phyloP scores from a whole-genome alignment of 345 rosid species.

The Linum tenue region DNA sequence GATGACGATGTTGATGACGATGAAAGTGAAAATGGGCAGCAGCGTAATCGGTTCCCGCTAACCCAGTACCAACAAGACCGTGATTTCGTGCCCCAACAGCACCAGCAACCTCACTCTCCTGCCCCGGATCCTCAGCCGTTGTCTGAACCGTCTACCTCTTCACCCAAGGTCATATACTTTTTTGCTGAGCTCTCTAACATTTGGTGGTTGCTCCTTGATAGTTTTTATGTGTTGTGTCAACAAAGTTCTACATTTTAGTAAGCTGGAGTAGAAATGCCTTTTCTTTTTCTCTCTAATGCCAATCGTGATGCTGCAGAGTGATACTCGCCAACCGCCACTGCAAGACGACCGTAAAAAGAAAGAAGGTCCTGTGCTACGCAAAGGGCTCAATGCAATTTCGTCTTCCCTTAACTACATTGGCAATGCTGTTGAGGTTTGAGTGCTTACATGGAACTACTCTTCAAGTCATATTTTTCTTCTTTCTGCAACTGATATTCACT shows the following conservation, averaged over 20 bases:
- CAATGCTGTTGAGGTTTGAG: constrained; percentile 27
- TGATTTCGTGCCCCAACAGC: constrained; percentile 5
- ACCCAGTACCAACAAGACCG: not conserved
- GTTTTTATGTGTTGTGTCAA: not conserved
- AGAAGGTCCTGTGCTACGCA: constrained; percentile 14
- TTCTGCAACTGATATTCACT: not conserved
- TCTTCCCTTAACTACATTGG: constrained; percentile 24
- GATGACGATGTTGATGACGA: constrained; percentile 14
- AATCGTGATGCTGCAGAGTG: not conserved
- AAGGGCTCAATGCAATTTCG: constrained; percentile 23
- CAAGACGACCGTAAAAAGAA: constrained; percentile 14
- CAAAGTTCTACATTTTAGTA: too few relatives aligned
- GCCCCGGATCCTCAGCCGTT: not conserved
- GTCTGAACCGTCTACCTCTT: not conserved
- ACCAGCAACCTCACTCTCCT: not conserved
- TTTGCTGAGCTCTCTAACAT: not conserved
- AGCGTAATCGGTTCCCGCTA: not conserved
- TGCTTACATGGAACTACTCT: not conserved
- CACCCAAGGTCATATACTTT: not conserved
- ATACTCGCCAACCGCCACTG: constrained; percentile 1
- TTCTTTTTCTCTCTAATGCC: not conserved
- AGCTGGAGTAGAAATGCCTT: not conserved
- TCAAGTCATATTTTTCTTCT: not conserved
- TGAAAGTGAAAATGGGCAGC: not conserved
- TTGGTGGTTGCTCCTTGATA: not conserved